Evolutionary conservation across 768 basidiomycete genomes (phyloP).

Genomic region (Phallus indusiatus): DNA sequence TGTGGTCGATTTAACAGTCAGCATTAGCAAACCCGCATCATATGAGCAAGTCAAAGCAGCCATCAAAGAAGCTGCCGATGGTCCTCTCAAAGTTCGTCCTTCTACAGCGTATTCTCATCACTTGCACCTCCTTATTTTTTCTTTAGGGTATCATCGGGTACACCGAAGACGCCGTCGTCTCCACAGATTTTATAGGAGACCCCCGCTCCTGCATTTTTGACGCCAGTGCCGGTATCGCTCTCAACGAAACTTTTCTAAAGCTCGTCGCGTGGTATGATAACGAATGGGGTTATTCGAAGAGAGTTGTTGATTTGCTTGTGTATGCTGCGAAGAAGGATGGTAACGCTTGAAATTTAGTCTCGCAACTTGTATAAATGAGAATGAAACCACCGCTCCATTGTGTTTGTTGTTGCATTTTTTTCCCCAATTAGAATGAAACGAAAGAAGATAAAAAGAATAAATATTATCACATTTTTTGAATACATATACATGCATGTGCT

Average conservation of each 20-base stretch:
- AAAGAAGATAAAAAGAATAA: no score
- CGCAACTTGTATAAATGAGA: background rate
- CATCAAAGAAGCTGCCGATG: constrained; percentile 70
- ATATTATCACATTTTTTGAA: no score
- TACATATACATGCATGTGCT: no score
- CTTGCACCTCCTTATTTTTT: constrained; percentile 13
- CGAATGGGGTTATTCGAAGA: constrained; percentile 89
- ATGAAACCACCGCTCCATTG: background rate
- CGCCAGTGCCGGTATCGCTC: constrained; percentile 83
- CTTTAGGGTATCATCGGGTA: constrained; percentile 66
- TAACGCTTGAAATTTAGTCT: constrained; percentile 2
- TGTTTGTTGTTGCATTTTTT: no score
- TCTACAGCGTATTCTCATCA: background rate
- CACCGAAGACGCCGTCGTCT: constrained; percentile 91
- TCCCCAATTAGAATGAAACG: no score
- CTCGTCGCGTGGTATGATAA: constrained; percentile 94
- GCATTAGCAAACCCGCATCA: constrained; percentile 72
- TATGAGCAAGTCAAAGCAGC: constrained; percentile 90
- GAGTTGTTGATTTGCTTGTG: constrained; percentile 83
- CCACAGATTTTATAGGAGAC: constrained; percentile 84
- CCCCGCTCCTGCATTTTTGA: constrained; percentile 85
- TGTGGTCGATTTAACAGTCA: constrained; percentile 94
- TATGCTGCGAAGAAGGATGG: constrained; percentile 71
- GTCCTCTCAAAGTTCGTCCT: constrained; percentile 31
- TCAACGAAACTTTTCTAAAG: constrained; percentile 93